Evolutionary conservation across 768 basidiomycete genomes (phyloP).

Genomic region (Pulveroboletus frians): DNA sequence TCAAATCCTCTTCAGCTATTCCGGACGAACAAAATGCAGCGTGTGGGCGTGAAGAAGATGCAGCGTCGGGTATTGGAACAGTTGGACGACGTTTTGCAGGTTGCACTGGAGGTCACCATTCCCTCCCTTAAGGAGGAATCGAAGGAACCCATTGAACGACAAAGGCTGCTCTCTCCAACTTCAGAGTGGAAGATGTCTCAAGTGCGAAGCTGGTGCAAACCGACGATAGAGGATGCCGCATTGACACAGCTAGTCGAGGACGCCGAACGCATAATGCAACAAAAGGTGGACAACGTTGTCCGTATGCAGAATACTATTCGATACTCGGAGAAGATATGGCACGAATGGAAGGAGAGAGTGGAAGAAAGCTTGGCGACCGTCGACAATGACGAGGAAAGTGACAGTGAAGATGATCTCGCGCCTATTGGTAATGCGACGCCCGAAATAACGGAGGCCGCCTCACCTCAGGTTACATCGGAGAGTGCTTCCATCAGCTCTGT

Average conservation of each 20-base stretch:
- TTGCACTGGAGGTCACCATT: conserved; percentile 75
- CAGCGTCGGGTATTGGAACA: conserved; percentile 79
- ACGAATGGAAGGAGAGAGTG: conserved; percentile 93
- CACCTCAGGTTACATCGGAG: conserved; percentile 10
- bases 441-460: conserved; percentile 18
- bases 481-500: conserved; percentile 16
- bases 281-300: conserved; percentile 92
- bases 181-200: conserved; percentile 85
- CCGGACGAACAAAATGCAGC: conserved; percentile 72
- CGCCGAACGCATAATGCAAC: conserved; percentile 81
- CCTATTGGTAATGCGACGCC: conserved; percentile 24
- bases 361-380: conserved; percentile 56
- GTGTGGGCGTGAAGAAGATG: conserved; percentile 74
- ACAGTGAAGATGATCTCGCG: conserved; percentile 40
- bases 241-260: conserved; percentile 80
- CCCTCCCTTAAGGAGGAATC: conserved; percentile 88
- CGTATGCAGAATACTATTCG: conserved; percentile 96
- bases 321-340: conserved; percentile 94
- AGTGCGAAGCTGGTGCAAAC: conserved; percentile 83
- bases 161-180: conserved; percentile 80
- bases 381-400: conserved; percentile 51
- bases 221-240: conserved; percentile 79
- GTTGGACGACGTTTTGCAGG: conserved; percentile 78
- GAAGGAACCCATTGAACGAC: conserved; percentile 88
- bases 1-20: conserved; percentile 76